Evolutionary conservation across 2,329 filamentous ascomycete genomes (phyloP), one percentile per base, ranked within the genome.

Genomic region (Septoria petroselini): DNA sequence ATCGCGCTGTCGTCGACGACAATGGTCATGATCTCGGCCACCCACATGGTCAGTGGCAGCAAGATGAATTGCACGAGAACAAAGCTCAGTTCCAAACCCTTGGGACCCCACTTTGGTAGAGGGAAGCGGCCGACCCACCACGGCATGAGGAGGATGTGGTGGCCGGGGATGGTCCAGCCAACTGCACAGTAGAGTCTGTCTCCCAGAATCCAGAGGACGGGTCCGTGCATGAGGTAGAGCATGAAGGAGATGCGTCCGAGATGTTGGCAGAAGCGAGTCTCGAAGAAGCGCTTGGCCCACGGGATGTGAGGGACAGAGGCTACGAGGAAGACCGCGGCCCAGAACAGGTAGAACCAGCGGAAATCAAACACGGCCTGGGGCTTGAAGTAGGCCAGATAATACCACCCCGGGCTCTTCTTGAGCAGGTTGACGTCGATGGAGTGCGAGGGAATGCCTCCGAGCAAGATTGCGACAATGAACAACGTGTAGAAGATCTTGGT

Each of bases 141-240:
- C 0, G 76, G 73, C 23, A 84, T 74, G 29, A 74, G 68, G n/a
- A 74, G 62, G 21, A 71, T 62, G 54, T 83, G 75, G 8, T 47
- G 43, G 11, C 71, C 67, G 1, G 73, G 68, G 38, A 75, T 74
- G 3, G 68, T 61, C 71, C 78, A 83, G 7, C 84, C 84, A 0
- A 75, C 73, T 6, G 80, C 79, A 4, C 77, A 73, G 65, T 86
- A 86, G 1, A 88, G 18, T 31, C 83, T 71, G 62, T 87, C 81
- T 3, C 81, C 83, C 1, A 85, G 44, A 0, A 73, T 73, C 72
- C 73, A 78, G 1, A 86, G 68, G 1, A 86, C 65, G 0, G 82
- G 82, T 0, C 82, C 82, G 57, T 86, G 83, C 8, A 84, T 73
- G 7, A 85, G 70, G 65, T 86, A 86, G 7, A 86, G 68, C 1